Percentiles rank a stretch among this genome's conserved stretches.
These are phyloP conservation scores for Agrocybe chaxingu DNA, from an alignment of 768 basidiomycete species.

Conservation along the genomic window DNA sequence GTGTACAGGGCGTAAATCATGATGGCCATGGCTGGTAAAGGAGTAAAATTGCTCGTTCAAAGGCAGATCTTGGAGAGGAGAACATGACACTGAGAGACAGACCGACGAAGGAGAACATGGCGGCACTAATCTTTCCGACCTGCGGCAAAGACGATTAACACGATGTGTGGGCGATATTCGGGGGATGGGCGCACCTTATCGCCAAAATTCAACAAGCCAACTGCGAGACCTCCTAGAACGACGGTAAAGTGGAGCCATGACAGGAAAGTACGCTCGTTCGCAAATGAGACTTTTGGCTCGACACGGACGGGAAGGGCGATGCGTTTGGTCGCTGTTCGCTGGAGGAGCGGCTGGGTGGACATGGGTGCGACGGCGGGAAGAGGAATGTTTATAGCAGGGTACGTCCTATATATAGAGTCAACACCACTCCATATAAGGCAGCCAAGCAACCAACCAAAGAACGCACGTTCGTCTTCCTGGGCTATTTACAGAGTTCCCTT, in stretches of 20 bases:
- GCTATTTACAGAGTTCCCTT: neutral
- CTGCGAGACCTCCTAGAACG: slow-evolving; percentile 93
- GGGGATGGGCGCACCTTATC: slow-evolving; percentile 67
- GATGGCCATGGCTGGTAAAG: slow-evolving; percentile 78
- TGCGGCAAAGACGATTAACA: slow-evolving; percentile 3
- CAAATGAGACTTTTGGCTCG: slow-evolving; percentile 93
- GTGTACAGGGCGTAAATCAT: slow-evolving; percentile 96
- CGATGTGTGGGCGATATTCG: neutral
- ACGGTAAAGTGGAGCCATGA: slow-evolving; percentile 99
- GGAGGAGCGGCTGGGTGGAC: slow-evolving; percentile 97
- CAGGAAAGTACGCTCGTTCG: slow-evolving; percentile 93
- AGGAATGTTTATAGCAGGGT: neutral
- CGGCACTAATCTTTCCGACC: slow-evolving; percentile 95
- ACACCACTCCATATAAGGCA: slow-evolving; percentile 14
- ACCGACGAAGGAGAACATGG: slow-evolving; percentile 96
- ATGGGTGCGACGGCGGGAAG: slow-evolving; percentile 38
- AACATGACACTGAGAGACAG: slow-evolving; percentile 8
- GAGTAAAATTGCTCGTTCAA: neutral
- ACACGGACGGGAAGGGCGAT: slow-evolving; percentile 95
- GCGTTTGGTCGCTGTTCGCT: slow-evolving; percentile 90
- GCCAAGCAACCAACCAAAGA: slow-evolving; percentile 12
- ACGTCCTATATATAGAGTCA: slow-evolving; percentile 18
- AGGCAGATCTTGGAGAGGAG: neutral
- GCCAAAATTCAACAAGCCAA: slow-evolving; percentile 96
- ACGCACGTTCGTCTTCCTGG: slow-evolving; percentile 20